Base-by-base conservation (phyloP, 2,329 filamentous ascomycete genomes). In the Akanthomyces lecanii region DNA sequence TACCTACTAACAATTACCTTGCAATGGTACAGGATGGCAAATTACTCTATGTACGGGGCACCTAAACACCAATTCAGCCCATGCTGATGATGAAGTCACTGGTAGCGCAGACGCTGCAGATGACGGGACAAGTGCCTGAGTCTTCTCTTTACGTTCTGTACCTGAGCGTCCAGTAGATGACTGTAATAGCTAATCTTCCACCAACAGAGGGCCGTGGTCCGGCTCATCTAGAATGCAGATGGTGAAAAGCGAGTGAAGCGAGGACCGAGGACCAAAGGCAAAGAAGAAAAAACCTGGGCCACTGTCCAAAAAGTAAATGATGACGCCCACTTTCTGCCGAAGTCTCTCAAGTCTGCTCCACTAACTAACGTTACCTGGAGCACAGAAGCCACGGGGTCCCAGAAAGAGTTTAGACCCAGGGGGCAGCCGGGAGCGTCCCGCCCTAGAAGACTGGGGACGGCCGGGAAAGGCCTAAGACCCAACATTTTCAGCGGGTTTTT, bases 271-370 rank as follows among this genome's bases (percentile, higher is more conserved):
- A 36, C 33, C 10, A 36, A 36, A 36, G 30, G 33, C 33, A 36
- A 36, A 36, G 33, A 36, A 51, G 21, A 42, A 23, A 52, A 60
- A 25, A 60, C 28, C 12, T 40, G 36, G 47, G 33, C 18, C 33
- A 18, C 47, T 18, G 44, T 52, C 45, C 45, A 12, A 40, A 51
- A 51, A 52, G 55, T 21, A 42, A 59, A 52, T 60, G 36, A 60
- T 33, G 57, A 52, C 57, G 47, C 57, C 57, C 57, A 44, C 57
- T 60, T 60, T 60, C 33, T 42, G 47, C 57, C 47, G 47, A 52
- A 60, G 47, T 36, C 38, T 44, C 33, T 36, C 33, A 36, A 38
- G 48, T 51, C 30, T 18, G 14, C 54, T 57, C 42, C 28, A 55
- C 50, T n/a, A 55, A 36, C 33, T 36, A 36, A 8, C 8, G 8